A percentile compares a stretch with the other conserved stretches of the same genome.
Evolutionary conservation across 2,329 filamentous ascomycete species (phyloP).

Genomic region (Claviceps capensis): DNA sequence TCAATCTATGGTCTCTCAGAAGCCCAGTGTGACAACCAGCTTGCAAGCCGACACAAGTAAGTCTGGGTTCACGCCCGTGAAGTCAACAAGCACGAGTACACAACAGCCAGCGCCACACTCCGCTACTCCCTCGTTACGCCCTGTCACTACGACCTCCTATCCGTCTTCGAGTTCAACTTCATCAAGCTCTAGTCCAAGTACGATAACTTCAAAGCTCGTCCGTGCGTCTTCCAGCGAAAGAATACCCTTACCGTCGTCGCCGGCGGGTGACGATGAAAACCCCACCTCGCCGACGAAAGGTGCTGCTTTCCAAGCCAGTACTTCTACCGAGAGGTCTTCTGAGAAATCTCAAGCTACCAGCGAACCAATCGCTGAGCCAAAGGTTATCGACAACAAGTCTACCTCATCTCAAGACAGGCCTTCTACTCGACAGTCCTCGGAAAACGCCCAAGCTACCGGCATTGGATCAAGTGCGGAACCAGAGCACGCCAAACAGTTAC

Average conservation of each 20-base stretch:
- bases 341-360: neutral
- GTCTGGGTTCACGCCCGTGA: conserved; percentile 10
- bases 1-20: conserved; percentile 13
- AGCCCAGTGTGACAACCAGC: conserved; percentile 12
- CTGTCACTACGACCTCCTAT: neutral
- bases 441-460: neutral
- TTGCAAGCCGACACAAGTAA: conserved; percentile 13
- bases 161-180: neutral
- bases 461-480: neutral
- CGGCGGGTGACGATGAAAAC: neutral
- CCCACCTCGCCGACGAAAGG: neutral
- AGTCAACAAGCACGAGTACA: neutral
- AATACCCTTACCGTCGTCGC: neutral
- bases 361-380: neutral
- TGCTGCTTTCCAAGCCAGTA: too few species aligned
- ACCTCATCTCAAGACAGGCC: too few species aligned
- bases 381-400: too few species aligned
- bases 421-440: neutral
- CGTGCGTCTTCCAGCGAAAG: neutral
- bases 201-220: neutral
- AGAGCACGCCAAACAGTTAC: too few species aligned
- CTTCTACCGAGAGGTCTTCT: neutral
- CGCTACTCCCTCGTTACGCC: neutral
- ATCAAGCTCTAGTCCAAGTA: neutral
- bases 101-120: neutral